Percentiles rank a stretch among this genome's conserved stretches.
phyloP scores from a whole-genome alignment of 2,329 filamentous ascomycete genomes.

The Cladosporium phlei region DNA sequence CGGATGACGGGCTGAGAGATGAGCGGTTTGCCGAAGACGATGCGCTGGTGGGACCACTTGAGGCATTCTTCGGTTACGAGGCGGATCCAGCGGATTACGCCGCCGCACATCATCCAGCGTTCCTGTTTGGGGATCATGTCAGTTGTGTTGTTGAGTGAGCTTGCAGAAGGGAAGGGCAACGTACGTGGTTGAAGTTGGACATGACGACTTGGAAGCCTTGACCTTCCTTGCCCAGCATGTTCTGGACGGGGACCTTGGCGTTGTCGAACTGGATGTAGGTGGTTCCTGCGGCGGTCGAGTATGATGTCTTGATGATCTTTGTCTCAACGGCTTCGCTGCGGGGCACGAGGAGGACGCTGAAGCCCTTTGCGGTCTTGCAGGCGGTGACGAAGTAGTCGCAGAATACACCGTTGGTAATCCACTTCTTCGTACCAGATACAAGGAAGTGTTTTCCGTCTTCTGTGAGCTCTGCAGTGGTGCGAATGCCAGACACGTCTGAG shows the following conservation, averaged over 20 bases:
- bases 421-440: constrained; percentile 73
- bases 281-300: constrained; percentile 73
- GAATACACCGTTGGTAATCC: constrained; percentile 79
- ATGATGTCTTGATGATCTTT: constrained; percentile 73
- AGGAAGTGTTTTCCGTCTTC: constrained; percentile 69
- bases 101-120: constrained; percentile 42
- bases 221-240: constrained; percentile 76
- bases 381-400: constrained; percentile 79
- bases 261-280: constrained; percentile 79
- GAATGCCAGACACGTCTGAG: constrained; percentile 72
- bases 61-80: constrained; percentile 75
- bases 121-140: constrained; percentile 21
- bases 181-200: constrained; percentile 78
- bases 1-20: constrained; percentile 78
- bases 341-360: constrained; percentile 71
- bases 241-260: constrained; percentile 74
- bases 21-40: constrained; percentile 77
- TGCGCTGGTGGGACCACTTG: constrained; percentile 82
- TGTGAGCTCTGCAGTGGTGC: constrained; percentile 73
- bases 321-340: constrained; percentile 71
- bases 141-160: background rate
- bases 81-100: constrained; percentile 60
- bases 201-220: constrained; percentile 59
- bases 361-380: constrained; percentile 72
- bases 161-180: background rate